Evolutionary conservation across 106 monocot genomes (phyloP), one percentile per base, ranked within the genome.

Genomic region (Dioscorea zingiberensis): DNA sequence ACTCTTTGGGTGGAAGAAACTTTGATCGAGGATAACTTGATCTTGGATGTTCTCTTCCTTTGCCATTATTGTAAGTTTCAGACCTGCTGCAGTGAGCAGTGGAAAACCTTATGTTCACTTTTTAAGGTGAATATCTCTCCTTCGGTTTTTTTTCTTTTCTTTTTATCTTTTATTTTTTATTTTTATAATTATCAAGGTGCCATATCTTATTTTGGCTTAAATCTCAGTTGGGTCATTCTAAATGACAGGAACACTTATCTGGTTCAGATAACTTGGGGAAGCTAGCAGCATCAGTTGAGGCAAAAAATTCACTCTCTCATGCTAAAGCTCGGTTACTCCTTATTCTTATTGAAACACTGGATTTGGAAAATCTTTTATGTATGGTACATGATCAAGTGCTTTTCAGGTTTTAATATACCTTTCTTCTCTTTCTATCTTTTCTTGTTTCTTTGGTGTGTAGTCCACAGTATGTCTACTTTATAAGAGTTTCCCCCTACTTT

Each of bases 261-360:
- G 86, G 89, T 60, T 55, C 81, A 30, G 77, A 75, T 76, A 75
- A 71, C 63, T 70, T 78, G 44, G 82, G 71, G 63, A 92, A 89
- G 48, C 64, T 89, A 21, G 88, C 86, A 18, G 84, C 78, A 56
- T 89, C 97, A 58, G 44, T 67, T 61, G 86, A 98, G 73, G 81
- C 86, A 60, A 75, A 64, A 27, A 77, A 70, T 59, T 89, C 76
- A 25, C 86, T 92, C 66, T 48, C 7, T 61, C 79, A 80, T 74
- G 70, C 78, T 58, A 98, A 86, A 76, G 77, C 81, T 58, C 92
- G 84, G 58, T 58, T 98, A 18, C 73, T 91, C 7, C 73, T 98
- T 76, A 74, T 98, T 81, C 85, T 98, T 72, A 84, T 98, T 65
- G 92, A 98, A 82, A 72, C 88, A 10, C 60, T 98, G 74, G 81